These are phyloP conservation scores for Mucor saturninus DNA, from an alignment of 371 early-diverging fungal species.

Conservation along the genomic window DNA sequence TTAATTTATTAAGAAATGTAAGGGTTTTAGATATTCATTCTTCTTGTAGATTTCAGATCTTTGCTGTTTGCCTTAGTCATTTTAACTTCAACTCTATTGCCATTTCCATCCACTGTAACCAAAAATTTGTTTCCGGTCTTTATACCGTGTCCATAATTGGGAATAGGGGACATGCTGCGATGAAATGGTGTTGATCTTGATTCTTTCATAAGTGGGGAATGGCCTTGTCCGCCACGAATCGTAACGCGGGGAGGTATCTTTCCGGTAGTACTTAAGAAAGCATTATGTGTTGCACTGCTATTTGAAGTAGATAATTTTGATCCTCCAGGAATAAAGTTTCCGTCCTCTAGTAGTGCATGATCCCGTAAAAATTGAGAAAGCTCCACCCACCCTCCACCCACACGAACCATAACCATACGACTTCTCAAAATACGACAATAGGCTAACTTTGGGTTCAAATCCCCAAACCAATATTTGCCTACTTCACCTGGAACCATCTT, in stretches of 20 bases:
- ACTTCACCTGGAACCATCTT: slow-evolving; percentile 65
- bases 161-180: slow-evolving; percentile 31
- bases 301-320: neutral
- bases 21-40: slow-evolving; percentile 22
- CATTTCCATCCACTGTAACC: slow-evolving; percentile 44
- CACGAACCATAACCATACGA: slow-evolving; percentile 79
- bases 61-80: slow-evolving; percentile 55
- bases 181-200: slow-evolving; percentile 46
- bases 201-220: slow-evolving; percentile 20
- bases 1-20: too few relatives aligned
- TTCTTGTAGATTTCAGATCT: slow-evolving; percentile 42
- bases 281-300: slow-evolving; percentile 20
- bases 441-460: slow-evolving; percentile 72
- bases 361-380: slow-evolving; percentile 62
- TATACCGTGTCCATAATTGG: slow-evolving; percentile 43
- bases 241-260: slow-evolving; percentile 13
- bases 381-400: slow-evolving; percentile 83
- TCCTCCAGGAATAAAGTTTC: slow-evolving; percentile 28
- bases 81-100: slow-evolving; percentile 50
- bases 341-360: slow-evolving; percentile 48
- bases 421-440: slow-evolving; percentile 74
- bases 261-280: slow-evolving; percentile 28
- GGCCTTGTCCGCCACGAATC: slow-evolving; percentile 18
- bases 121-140: slow-evolving; percentile 57
- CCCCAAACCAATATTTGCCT: slow-evolving; percentile 78